Evolutionary conservation across 2,329 filamentous ascomycete species (phyloP), one percentile per base, ranked within the genome.

Genomic region (Uncinocarpus reesii): DNA sequence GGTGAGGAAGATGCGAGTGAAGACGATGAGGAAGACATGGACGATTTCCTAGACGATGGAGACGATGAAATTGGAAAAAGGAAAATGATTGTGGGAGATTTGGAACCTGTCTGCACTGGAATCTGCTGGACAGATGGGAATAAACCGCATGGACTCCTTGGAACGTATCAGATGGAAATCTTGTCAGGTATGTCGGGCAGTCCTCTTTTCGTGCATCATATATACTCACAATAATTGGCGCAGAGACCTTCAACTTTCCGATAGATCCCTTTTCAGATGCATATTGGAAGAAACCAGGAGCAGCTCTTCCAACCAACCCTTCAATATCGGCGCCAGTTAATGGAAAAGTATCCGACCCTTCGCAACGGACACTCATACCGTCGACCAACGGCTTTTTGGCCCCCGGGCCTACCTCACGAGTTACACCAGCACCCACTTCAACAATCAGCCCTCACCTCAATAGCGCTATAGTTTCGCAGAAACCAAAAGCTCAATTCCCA

Each of bases 11-110:
- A 75, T 7, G 73, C 73, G 46, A 77, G 73, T 47, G 74, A 77
- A 3, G 79, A 78, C 8, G 83, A 80, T n/a, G 84, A 86, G 13
- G 84, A 86, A 53, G 88, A 93, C 51, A 84, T 95, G 81, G 86
- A 87, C 3, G 89, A 81, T 15, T 95, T 95, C 60, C 72, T 95
- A 1, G 89, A 95, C 56, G 86, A 93, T 57, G 86, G 86, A 4
- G 86, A 93, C 46, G 86, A 92, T 65, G 58, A 64, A 6, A 59
- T 76, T 69, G 51, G 68, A 65, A 75, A 77, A 71, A 70, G 77
- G 62, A 65, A 81, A 67, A 64, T 76, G 5, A 69, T 77, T 58
- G 77, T 71, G 26, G 79, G 81, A 24, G 80, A 86, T 55, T 74
- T 93, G 58, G 79, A 89, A 59, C 86, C 88, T 0, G 71, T 84